Evolutionary conservation across 495 filamentous ascomycete genomes (phyloP).

Genomic region (Staphylotrichum longicolle): DNA sequence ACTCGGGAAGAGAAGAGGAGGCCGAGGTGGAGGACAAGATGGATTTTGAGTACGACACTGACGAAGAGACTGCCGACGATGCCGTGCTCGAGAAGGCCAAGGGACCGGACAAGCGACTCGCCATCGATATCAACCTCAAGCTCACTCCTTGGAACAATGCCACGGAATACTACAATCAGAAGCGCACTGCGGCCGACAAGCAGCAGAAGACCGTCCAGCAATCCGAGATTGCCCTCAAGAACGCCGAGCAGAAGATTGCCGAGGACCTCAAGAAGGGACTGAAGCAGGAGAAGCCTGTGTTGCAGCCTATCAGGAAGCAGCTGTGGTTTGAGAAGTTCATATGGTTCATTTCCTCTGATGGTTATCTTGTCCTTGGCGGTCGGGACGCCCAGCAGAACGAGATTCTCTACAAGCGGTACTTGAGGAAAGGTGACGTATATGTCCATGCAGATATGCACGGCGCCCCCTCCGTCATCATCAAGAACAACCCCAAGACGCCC

Average conservation of each 20-base stretch:
- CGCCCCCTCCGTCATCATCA: constrained; percentile 77
- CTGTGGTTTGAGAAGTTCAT: constrained; percentile 97
- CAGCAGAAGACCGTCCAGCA: constrained; percentile 81
- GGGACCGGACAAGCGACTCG: constrained; percentile 50
- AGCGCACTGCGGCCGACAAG: constrained; percentile 76
- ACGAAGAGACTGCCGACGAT: constrained; percentile 60
- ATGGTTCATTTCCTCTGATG: constrained; percentile 94
- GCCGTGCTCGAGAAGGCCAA: constrained; percentile 49
- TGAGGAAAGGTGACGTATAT: constrained; percentile 87
- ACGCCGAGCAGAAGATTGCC: constrained; percentile 80
- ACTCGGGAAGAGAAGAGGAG: constrained; percentile 68
- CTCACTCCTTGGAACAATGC: constrained; percentile 86
- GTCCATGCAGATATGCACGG: constrained; percentile 88
- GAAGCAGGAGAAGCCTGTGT: constrained; percentile 86
- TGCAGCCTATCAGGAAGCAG: constrained; percentile 75
- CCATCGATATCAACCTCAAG: constrained; percentile 80
- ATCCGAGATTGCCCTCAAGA: constrained; percentile 81
- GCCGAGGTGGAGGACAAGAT: constrained; percentile 44
- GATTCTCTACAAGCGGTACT: constrained; percentile 76
- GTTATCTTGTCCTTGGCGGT: constrained; percentile 85
- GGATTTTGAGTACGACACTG: constrained; percentile 62
- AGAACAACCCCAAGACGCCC: constrained; percentile 70
- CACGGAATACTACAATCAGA: constrained; percentile 86
- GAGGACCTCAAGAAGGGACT: constrained; percentile 80
- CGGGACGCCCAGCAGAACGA: constrained; percentile 90